Base-by-base conservation (phyloP, 2,329 filamentous ascomycete genomes). In the Diaporthe sp. region DNA sequence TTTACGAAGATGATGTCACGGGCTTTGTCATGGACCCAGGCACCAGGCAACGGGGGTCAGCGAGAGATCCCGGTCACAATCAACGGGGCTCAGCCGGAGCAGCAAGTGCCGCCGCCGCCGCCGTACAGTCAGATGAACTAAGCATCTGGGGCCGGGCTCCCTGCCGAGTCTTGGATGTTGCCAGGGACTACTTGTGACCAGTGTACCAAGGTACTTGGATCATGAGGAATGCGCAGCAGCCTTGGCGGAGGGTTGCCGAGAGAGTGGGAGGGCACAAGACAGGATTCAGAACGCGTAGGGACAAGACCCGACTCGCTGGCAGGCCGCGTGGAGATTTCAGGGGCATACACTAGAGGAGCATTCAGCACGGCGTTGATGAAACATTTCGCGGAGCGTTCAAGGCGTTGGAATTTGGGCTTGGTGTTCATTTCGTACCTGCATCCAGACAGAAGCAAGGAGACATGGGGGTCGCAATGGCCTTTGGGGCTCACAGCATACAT, bases 1-100 rank as follows among this genome's bases (percentile, higher is more conserved):
- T 95, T 96, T 82, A 85, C 88, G 28, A 92, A 90, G 81, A 92
- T 96, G 87, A 89, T 94, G 80, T 81, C 84, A 47, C 91, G 89
- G 83, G 85, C 89, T 42, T 82, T 84, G 17, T 78, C 81, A 70
- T 87, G 85, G 85, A 77, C 76, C 10, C 74, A 61, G 61, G 25
- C 70, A 28, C 53, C 71, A 47, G 47, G 51, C n/a, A 37, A 4
- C 20, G 17, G 44, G 20, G 6, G 76, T 51, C 57, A 39, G 39
- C 42, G 53, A 42, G 28, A 63, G 44, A 57, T 57, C 25, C 51
- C 60, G 6, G 60, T 58, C 37, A 68, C 75, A n/a, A 37, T 20
- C 25, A 75, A 57, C 25, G 60, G 72, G 39, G 61, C 72, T 74
- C 72, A 75, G 58, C 65, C 47, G 57, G 61, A 68, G n/a, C 57